Evolutionary conservation across 1,284 basidiomycete genomes (phyloP), one percentile per base, ranked within the genome.

Genomic region (Ustilago sp.): DNA sequence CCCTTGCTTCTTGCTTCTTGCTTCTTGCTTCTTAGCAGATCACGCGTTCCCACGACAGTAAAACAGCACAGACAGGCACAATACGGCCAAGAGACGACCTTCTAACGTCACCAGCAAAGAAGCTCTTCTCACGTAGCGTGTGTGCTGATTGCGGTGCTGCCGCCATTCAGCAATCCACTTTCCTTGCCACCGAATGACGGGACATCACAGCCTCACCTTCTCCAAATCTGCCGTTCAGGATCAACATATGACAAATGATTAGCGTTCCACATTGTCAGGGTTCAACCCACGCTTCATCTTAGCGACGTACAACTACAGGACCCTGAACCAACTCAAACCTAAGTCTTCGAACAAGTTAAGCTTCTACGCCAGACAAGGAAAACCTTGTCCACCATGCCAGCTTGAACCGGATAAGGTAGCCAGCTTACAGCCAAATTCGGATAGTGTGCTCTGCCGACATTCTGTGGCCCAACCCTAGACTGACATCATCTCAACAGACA

Each of bases 141-240:
- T 28, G 3, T 28, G 23, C 43, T 45, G n/a, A 7, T 45, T 23
- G 43, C 43, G 43, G 43, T 45, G n/a, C n/a, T 15, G 39, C 39
- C 39, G 39, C 39, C 15, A 12, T 8, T 19, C n/a, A 45, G 23
- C 23, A 28, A 45, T 3, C 43, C 8, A 45, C n/a, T 19, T 19
- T 45, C 23, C 43, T 45, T 15, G 19, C 1, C 11, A 13, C 19
- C 43, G 2, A 17, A 15, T 6, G 39, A 13, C 36, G 13, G 36
- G 36, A 38, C 36, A 38, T 38, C 39, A 41, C 39, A 41, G 43
- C 43, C 43, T 45, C 43, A 45, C 43, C 17, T 45, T 19, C 43
- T 8, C n/a, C 43, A 19, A 19, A 6, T 19, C 7, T 19, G 43
- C 17, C n/a, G 23, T 28, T 28, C 23, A 28, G 23, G 23, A 28